Evolutionary conservation across 768 basidiomycete genomes (phyloP).

Genomic region (Suillus cothurnatus): DNA sequence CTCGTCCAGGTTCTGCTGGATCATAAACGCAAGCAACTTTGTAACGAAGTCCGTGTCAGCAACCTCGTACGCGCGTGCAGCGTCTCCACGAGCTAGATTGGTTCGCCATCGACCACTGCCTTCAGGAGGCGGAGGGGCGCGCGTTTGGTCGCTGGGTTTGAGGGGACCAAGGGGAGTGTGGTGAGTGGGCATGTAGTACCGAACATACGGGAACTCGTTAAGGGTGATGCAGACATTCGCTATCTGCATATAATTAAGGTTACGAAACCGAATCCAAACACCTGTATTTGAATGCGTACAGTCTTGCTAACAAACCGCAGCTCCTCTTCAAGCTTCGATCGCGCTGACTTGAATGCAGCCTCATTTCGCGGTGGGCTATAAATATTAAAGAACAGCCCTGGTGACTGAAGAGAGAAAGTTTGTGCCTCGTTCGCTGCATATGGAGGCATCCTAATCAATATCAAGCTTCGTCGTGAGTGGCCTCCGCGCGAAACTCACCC

Average conservation of each 20-base stretch:
- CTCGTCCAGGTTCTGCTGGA: constrained; percentile 84
- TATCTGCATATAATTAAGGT: constrained; percentile 50
- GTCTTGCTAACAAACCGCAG: constrained; percentile 72
- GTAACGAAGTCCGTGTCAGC: constrained; percentile 78
- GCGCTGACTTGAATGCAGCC: constrained; percentile 62
- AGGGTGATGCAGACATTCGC: constrained; percentile 87
- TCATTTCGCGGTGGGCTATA: constrained; percentile 84
- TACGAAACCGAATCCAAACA: background rate
- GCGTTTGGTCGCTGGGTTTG: constrained; percentile 63
- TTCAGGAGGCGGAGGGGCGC: constrained; percentile 68
- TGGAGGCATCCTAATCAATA: constrained; percentile 16
- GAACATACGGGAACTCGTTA: constrained; percentile 90
- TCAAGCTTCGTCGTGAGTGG: background rate
- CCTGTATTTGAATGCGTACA: constrained; percentile 37
- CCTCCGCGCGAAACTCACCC: constrained; percentile 54
- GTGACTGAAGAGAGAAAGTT: constrained; percentile 77
- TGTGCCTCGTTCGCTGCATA: constrained; percentile 80
- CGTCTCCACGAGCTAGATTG: constrained; percentile 72
- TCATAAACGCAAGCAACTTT: constrained; percentile 81
- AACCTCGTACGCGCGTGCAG: constrained; percentile 67
- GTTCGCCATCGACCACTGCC: constrained; percentile 75
- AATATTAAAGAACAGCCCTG: constrained; percentile 83
- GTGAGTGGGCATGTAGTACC: constrained; percentile 86
- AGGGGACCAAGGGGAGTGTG: constrained; percentile 86
- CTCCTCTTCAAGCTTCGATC: constrained; percentile 85